phyloP scores from a whole-genome alignment of 176 grass and related monocot species.

The Oryza punctata region DNA sequence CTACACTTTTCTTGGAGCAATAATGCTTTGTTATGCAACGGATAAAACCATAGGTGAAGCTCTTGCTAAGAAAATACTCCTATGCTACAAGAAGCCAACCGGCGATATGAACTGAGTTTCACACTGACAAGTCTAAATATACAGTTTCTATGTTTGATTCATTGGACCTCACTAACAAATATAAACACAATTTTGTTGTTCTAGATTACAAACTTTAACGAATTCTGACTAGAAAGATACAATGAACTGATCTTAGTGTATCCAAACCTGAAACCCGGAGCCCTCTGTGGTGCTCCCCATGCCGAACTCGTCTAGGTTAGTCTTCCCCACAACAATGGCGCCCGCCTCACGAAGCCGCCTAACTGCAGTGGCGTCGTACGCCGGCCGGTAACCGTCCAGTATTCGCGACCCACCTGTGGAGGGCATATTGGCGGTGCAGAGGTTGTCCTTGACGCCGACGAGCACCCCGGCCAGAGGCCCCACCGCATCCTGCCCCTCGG shows the following conservation, averaged over 20 bases:
- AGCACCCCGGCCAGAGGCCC: constrained; percentile 80
- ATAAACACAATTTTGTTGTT: background rate
- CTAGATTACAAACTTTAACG: constrained; percentile 2
- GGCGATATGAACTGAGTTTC: background rate
- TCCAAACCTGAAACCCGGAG: constrained; percentile 77
- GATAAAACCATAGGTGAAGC: background rate
- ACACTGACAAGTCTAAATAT: background rate
- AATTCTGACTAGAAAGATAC: background rate
- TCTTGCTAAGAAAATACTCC: background rate
- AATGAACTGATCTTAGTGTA: constrained; percentile 5
- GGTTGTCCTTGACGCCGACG: constrained; percentile 87
- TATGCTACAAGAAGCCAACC: background rate
- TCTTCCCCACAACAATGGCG: constrained; percentile 85
- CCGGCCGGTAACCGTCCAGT: constrained; percentile 79
- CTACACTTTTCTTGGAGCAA: background rate
- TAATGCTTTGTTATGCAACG: background rate
- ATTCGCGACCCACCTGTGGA: constrained; percentile 89
- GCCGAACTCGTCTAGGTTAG: constrained; percentile 92
- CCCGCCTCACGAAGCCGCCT: constrained; percentile 71
- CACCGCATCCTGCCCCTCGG: constrained; percentile 52
- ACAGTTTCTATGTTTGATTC: background rate
- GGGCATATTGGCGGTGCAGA: constrained; percentile 86
- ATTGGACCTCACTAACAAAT: background rate
- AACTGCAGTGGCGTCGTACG: constrained; percentile 87
- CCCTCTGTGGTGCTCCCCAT: constrained; percentile 98